Conservation (phyloP, 169 alveolate genomes). For the Babesia ovata region DNA sequence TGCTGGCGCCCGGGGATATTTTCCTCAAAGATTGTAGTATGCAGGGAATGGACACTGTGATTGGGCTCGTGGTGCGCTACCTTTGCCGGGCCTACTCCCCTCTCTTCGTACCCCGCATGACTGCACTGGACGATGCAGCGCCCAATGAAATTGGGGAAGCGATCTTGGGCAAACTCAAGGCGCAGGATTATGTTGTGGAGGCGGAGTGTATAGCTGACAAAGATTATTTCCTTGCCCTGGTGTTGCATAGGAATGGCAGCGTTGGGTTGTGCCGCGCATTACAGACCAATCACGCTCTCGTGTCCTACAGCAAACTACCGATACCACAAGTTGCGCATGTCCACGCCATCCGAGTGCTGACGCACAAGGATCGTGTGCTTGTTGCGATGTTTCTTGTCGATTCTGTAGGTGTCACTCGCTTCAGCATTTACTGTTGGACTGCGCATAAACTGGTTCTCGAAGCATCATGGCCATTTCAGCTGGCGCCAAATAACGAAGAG, state of each 20-base stretch:
- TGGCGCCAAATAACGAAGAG: neutral
- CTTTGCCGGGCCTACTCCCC: slow-evolving; percentile 50
- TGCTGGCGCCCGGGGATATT: slow-evolving; percentile 59
- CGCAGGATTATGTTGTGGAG: neutral
- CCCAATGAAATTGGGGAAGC: slow-evolving; percentile 5
- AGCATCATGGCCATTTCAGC: slow-evolving; percentile 14
- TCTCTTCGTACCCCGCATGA: slow-evolving; percentile 7
- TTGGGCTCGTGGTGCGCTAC: slow-evolving; percentile 65
- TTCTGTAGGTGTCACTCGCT: slow-evolving; percentile 1
- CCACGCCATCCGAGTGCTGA: neutral
- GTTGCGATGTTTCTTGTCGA: slow-evolving; percentile 11
- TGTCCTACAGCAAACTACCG: neutral
- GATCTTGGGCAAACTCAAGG: neutral
- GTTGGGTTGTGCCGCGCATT: slow-evolving; percentile 19
- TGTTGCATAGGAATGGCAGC: slow-evolving; percentile 9
- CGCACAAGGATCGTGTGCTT: neutral
- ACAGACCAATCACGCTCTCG: slow-evolving; percentile 1
- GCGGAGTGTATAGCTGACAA: neutral
- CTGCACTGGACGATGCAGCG: neutral
- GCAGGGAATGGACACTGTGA: slow-evolving; percentile 27
- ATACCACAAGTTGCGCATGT: slow-evolving; percentile 3
- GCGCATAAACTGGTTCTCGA: neutral
- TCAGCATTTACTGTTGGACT: slow-evolving; percentile 12
- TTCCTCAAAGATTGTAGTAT: slow-evolving; percentile 47
- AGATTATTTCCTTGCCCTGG: slow-evolving; percentile 4